These are phyloP conservation scores for Colletotrichum sp. DNA, from an alignment of 2,329 filamentous ascomycete species.

Conservation along the genomic window DNA sequence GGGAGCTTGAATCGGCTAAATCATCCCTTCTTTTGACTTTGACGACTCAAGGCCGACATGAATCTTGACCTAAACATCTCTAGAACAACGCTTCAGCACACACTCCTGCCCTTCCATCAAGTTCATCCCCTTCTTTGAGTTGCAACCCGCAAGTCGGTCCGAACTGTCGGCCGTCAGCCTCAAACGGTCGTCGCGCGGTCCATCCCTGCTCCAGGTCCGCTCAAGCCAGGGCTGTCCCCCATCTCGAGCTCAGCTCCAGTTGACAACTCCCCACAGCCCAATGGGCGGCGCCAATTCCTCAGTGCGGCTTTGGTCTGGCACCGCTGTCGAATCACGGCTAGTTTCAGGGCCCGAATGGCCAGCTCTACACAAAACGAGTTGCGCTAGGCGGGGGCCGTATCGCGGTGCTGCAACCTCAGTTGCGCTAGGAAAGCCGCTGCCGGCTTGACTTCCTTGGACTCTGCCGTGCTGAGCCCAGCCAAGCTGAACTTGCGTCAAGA, in stretches of 20 bases:
- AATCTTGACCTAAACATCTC: neutral
- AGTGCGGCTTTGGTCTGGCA: neutral
- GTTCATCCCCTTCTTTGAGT: neutral
- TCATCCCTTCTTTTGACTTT: neutral
- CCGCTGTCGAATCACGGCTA: conserved; percentile 3
- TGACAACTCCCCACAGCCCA: conserved; percentile 1
- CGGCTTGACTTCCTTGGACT: neutral
- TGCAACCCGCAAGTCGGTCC: neutral
- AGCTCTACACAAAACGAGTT: neutral
- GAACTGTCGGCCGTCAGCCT: neutral
- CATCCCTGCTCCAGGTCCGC: neutral
- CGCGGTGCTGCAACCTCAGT: neutral
- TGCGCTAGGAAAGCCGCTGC: neutral
- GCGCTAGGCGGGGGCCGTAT: neutral
- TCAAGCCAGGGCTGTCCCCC: neutral
- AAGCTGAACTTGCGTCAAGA: conserved; percentile 14
- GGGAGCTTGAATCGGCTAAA: neutral
- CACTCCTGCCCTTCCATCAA: neutral
- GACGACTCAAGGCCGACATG: neutral
- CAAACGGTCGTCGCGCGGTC: neutral
- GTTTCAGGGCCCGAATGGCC: conserved; percentile 13
- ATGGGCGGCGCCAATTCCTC: conserved; percentile 12
- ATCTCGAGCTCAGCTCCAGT: neutral
- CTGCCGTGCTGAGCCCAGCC: neutral
- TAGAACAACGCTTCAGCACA: neutral